Evolutionary conservation across 2,329 filamentous ascomycete species (phyloP).

Genomic region (Bisporella sp.): DNA sequence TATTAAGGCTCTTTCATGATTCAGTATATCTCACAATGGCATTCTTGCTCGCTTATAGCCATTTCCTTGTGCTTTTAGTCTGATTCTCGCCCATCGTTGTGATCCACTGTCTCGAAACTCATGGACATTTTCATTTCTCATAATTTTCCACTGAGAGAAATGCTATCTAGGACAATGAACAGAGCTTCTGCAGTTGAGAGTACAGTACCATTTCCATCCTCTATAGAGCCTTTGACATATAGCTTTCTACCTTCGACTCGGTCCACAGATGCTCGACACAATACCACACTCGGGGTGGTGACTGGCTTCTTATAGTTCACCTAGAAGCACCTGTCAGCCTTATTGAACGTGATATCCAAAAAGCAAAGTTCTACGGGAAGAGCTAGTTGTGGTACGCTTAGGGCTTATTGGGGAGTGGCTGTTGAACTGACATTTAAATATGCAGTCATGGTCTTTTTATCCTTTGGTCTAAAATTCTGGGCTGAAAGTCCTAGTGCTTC

Average conservation of each 20-base stretch:
- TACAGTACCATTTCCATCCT: conserved; percentile 39
- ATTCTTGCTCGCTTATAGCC: too few species aligned
- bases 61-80: too few species aligned
- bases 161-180: conserved; percentile 27
- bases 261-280: conserved; percentile 38
- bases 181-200: conserved; percentile 47
- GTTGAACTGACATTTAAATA: conserved; percentile 39
- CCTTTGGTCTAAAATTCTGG: conserved; percentile 4
- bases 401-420: too few species aligned
- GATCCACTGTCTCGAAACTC: too few species aligned
- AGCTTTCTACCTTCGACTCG: conserved; percentile 45
- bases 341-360: too few species aligned
- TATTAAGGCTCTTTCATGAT: too few species aligned
- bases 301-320: conserved; percentile 46
- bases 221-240: conserved; percentile 40
- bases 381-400: too few species aligned
- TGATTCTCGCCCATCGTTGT: too few species aligned
- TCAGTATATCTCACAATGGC: too few species aligned
- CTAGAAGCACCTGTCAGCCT: neutral
- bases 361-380: too few species aligned
- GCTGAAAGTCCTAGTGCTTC: conserved; percentile 36
- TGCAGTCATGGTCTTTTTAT: conserved; percentile 33
- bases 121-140: neutral
- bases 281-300: conserved; percentile 38
- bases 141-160: conserved; percentile 7